These are phyloP conservation scores for Oryza punctata DNA, from an alignment of 176 grass and related monocot species.

Conservation along the genomic window DNA sequence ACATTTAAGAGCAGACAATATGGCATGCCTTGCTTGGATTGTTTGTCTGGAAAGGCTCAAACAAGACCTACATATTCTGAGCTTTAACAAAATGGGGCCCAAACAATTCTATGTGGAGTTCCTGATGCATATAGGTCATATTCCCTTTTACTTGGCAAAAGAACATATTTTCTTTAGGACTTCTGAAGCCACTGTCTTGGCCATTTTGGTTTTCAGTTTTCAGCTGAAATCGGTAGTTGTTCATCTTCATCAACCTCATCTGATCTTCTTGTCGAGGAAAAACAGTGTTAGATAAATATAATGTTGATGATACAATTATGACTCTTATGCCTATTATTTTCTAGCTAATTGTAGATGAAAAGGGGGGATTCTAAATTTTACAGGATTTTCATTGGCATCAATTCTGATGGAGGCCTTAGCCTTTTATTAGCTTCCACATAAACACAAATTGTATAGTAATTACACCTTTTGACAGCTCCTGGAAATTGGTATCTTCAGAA, in stretches of 20 bases:
- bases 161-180: neutral
- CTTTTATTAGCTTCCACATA: neutral
- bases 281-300: neutral
- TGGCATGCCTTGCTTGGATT: neutral
- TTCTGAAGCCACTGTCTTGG: conserved; percentile 4
- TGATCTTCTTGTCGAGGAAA: neutral
- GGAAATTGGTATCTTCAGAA: neutral
- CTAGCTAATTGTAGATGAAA: neutral
- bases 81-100: neutral
- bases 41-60: neutral
- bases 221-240: neutral
- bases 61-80: neutral
- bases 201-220: conserved; percentile 8
- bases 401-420: neutral
- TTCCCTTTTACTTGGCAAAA: neutral
- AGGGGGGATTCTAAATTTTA: neutral
- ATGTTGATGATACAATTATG: neutral
- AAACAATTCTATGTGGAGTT: neutral
- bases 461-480: neutral
- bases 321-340: neutral
- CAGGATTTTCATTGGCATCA: neutral
- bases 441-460: neutral
- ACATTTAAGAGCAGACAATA: conserved; percentile 10
- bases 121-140: neutral
- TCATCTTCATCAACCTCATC: neutral